Conservation (phyloP, 2,329 filamentous ascomycete species). For the Reticulascus tulasneorum region DNA sequence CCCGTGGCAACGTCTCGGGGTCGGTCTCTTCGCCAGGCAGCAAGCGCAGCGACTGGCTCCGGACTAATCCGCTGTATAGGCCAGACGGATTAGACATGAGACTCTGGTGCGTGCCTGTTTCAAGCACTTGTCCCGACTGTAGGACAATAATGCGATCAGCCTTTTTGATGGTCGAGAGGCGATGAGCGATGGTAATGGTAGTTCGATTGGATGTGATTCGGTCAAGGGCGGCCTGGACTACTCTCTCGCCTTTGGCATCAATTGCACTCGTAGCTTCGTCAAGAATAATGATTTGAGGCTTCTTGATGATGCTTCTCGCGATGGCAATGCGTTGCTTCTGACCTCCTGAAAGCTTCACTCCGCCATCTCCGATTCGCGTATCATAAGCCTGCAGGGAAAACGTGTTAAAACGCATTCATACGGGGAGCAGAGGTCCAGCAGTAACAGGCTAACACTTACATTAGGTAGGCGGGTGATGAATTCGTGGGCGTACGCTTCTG, state of each 20-base stretch:
- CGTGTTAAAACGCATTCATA: not conserved
- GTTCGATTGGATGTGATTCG: conserved; percentile 13
- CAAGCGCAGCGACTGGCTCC: conserved; percentile 17
- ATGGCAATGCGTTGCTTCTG: conserved; percentile 61
- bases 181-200: conserved; percentile 21
- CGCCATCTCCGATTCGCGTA: conserved; percentile 54
- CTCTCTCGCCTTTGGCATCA: conserved; percentile 29
- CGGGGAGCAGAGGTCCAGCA: not conserved
- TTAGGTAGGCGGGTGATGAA: conserved; percentile 48
- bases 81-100: conserved; percentile 15
- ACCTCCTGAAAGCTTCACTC: conserved; percentile 57
- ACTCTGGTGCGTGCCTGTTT: conserved; percentile 21
- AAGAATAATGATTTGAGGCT: conserved; percentile 58
- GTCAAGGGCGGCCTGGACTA: conserved; percentile 31
- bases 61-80: conserved; percentile 19
- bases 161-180: conserved; percentile 23
- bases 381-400: conserved; percentile 37
- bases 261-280: conserved; percentile 60
- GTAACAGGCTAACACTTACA: too few species aligned
- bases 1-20: too few species aligned
- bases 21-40: not conserved
- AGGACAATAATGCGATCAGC: conserved; percentile 38
- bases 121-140: conserved; percentile 38
- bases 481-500: conserved; percentile 48
- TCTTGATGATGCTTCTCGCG: conserved; percentile 56